phyloP scores from a whole-genome alignment of 2,329 filamentous ascomycete species.

The Neonectria sp. region DNA sequence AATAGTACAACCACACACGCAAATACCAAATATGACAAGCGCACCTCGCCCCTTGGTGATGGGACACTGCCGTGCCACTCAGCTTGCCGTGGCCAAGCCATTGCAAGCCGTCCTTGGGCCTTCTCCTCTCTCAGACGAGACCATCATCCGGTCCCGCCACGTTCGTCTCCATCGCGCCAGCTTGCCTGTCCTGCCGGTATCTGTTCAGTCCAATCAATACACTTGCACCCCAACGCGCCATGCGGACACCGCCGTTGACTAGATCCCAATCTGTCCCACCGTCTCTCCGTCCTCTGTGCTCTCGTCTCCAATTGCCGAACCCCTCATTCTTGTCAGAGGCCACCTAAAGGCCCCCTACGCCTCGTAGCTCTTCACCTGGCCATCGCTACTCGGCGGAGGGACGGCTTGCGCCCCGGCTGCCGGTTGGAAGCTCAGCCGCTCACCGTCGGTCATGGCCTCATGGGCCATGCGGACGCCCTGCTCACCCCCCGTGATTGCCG shows the following conservation, averaged over 20 bases:
- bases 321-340: neutral
- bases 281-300: constrained; percentile 12
- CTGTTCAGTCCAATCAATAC: constrained; percentile 26
- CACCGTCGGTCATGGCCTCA: constrained; percentile 63
- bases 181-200: constrained; percentile 9
- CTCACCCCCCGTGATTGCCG: constrained; percentile 64
- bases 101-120: neutral
- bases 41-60: constrained; percentile 13
- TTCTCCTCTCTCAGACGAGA: neutral
- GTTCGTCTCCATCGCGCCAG: constrained; percentile 11
- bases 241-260: constrained; percentile 40
- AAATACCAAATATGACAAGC: constrained; percentile 26
- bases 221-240: constrained; percentile 30
- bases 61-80: neutral
- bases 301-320: constrained; percentile 9
- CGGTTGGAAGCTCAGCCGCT: constrained; percentile 68
- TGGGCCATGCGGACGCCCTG: constrained; percentile 64
- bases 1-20: constrained; percentile 31
- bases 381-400: constrained; percentile 69
- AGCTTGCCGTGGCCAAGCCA: constrained; percentile 1
- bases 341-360: constrained; percentile 54
- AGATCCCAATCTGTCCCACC: constrained; percentile 35
- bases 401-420: constrained; percentile 60
- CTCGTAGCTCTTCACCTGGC: constrained; percentile 72
- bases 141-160: neutral